phyloP scores from a whole-genome alignment of 805 yeast genomes.

The Tetrapisispora namnaoensis region DNA sequence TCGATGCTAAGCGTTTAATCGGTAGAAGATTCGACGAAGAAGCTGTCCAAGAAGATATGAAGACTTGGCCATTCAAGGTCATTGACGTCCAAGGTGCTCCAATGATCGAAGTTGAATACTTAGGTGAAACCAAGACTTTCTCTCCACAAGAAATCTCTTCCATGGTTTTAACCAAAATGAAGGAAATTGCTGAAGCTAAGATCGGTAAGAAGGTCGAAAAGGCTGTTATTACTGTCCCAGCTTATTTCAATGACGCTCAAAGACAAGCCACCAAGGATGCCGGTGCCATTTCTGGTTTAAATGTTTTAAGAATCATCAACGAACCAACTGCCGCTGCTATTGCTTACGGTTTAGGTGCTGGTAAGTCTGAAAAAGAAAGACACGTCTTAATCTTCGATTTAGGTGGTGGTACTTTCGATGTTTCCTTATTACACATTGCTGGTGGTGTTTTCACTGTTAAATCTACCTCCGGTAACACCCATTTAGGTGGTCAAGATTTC shows the following conservation, averaged over 20 bases:
- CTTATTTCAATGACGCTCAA: conserved; percentile 1
- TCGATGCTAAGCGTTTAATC: conserved; percentile 76
- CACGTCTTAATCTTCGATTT: background rate
- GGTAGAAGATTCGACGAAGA: conserved; percentile 71
- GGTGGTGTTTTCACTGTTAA: background rate
- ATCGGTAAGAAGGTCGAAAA: conserved; percentile 62
- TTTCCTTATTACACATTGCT: background rate
- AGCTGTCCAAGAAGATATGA: conserved; percentile 78
- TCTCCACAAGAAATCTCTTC: conserved; percentile 70
- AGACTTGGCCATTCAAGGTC: conserved; percentile 81
- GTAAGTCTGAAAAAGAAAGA: conserved; percentile 1
- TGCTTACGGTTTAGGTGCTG: conserved; percentile 2
- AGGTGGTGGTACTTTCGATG: background rate
- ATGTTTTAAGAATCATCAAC: background rate
- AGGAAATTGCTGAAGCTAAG: conserved; percentile 70
- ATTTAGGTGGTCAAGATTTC: background rate
- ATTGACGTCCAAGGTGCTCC: conserved; percentile 57
- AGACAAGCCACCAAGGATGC: conserved; percentile 2
- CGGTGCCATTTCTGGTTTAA: conserved; percentile 1
- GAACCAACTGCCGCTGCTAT: conserved; percentile 2
- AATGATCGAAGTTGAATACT: conserved; percentile 58
- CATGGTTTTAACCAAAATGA: conserved; percentile 75
- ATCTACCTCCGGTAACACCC: background rate
- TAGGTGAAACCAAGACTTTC: conserved; percentile 59
- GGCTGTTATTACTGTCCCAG: conserved; percentile 69